Conservation (phyloP, 345 rosid species). For the Acer saccharum region DNA sequence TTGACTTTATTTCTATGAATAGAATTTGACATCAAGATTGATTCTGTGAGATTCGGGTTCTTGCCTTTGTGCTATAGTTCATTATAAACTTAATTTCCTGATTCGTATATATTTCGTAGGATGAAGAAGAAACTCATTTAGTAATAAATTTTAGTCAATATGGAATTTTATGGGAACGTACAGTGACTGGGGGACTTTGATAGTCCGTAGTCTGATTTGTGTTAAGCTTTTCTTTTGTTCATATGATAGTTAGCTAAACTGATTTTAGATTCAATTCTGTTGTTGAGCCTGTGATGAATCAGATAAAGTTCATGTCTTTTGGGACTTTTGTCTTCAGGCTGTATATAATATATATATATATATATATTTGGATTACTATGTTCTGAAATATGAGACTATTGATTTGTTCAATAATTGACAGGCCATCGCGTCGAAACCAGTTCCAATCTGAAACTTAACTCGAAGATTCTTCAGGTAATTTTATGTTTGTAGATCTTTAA, state of each 20-base stretch:
- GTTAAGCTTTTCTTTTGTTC: neutral
- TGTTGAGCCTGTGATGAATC: neutral
- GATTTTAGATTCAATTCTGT: neutral
- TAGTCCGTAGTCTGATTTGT: too few species aligned
- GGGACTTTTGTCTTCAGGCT: neutral
- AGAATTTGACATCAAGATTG: neutral
- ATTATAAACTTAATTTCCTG: too few species aligned
- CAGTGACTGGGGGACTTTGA: neutral
- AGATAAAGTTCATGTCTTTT: neutral
- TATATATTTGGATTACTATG: neutral
- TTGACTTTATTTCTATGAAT: neutral
- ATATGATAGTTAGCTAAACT: neutral
- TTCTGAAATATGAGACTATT: constrained; percentile 3
- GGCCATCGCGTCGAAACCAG: constrained; percentile 42
- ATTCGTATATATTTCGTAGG: too few species aligned
- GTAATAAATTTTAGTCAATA: neutral
- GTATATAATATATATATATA: too few species aligned
- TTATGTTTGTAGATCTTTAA: neutral
- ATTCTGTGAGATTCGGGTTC: neutral
- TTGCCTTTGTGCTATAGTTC: too few species aligned
- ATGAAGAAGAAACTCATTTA: too few species aligned
- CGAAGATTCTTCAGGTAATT: constrained; percentile 80
- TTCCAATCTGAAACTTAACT: constrained; percentile 65
- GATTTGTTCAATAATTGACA: constrained; percentile 29
- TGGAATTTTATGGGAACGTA: neutral